Base-by-base conservation (phyloP, 805 yeast genomes). In the Kurtzmaniella cleridarum region DNA sequence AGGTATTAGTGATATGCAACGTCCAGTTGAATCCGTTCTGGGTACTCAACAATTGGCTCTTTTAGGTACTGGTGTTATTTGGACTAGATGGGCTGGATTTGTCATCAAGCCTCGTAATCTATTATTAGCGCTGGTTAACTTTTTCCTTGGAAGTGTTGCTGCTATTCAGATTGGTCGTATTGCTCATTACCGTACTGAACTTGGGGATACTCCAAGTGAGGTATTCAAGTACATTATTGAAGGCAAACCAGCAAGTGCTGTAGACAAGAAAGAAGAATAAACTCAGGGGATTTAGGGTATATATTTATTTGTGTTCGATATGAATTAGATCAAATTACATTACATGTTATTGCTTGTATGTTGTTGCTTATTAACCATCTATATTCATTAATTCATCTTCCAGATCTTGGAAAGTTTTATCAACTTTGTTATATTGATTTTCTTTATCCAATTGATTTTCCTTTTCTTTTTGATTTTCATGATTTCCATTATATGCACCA, bases 61-160 rank as follows among this genome's bases (percentile, higher is more conserved):
- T 41, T 74, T 85, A 51, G 89, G 90, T 34, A 91, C 98, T 1
- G 98, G 97, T 40, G 78, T 79, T 39, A 88, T 91, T 53, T 91
- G 98, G 98, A 91, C 98, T 27, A 79, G 98, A 62, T 91, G 98
- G 98, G 89, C 96, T 12, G 74, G 72, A 1, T 77, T 90, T 64
- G 93, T 90, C 47, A 91, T 91, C 57, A 79, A 70, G 48, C 98
- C 98, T 31, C 82, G 84, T 66, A 91, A 91, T 65, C 73, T 75
- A 50, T 68, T 93, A 44, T 73, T 93, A 49, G 98, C 98, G 3
- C 79, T 91, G 23, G 98, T 91, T 40, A 91, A 91, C 66, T 88
- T 89, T 72, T 91, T 93, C 75, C 69, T 91, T 39, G 96, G 95
- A 18, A 68, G 81, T 26, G 95, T 95, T 35, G 96, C 98, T 2